These are phyloP conservation scores for Termitomyces titanicus DNA, from an alignment of 768 basidiomycete genomes.

Conservation along the genomic window DNA sequence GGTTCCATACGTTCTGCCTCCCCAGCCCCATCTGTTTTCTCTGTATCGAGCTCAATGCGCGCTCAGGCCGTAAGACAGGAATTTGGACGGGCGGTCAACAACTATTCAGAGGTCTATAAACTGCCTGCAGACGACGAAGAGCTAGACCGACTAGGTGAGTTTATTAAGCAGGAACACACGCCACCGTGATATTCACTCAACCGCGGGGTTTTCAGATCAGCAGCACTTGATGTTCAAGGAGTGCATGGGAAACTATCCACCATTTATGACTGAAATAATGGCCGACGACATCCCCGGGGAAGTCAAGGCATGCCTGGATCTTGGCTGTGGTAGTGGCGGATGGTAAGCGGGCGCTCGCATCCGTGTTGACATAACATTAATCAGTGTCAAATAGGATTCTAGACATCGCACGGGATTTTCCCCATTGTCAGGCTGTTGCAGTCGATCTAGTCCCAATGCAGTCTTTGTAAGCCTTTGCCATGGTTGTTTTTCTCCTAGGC, in stretches of 20 bases:
- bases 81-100: conserved; percentile 69
- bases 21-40: conserved; percentile 66
- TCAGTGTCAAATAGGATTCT: conserved; percentile 53
- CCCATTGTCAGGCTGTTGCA: conserved; percentile 62
- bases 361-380: neutral
- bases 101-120: conserved; percentile 74
- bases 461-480: conserved; percentile 44
- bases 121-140: conserved; percentile 81
- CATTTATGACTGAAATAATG: conserved; percentile 55
- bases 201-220: conserved; percentile 40
- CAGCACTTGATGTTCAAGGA: conserved; percentile 66
- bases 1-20: conserved; percentile 61
- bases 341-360: conserved; percentile 44
- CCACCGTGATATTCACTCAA: neutral
- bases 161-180: neutral
- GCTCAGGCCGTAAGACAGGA: conserved; percentile 59
- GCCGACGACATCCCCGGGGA: conserved; percentile 54
- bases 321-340: conserved; percentile 77
- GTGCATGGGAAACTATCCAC: conserved; percentile 66
- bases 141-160: conserved; percentile 61
- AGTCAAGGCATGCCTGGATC: conserved; percentile 62
- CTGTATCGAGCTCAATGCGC: conserved; percentile 61
- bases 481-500: conserved; percentile 9
- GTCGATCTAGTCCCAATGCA: conserved; percentile 84
- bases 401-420: conserved; percentile 70